Conservation (phyloP, 441 rosid species). For the Adansonia grandidieri region DNA sequence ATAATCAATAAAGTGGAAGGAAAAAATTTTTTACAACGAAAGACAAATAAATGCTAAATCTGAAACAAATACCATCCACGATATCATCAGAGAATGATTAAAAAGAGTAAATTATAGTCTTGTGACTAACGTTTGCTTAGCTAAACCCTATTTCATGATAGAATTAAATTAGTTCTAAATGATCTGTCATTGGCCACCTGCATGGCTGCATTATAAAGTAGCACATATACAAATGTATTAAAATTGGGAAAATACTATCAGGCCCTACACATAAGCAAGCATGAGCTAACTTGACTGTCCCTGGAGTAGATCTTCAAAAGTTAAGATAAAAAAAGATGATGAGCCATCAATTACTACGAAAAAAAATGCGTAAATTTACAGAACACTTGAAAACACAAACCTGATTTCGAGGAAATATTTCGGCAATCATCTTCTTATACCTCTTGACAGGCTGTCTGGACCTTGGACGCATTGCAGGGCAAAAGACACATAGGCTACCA, state of each 20-base stretch:
- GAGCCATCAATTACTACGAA: neutral
- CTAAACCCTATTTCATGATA: constrained; percentile 4
- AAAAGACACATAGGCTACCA: constrained; percentile 87
- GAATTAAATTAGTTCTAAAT: neutral
- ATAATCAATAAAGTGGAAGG: neutral
- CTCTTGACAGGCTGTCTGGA: constrained; percentile 98
- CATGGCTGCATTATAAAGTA: constrained; percentile 8
- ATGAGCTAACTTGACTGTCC: constrained; percentile 13
- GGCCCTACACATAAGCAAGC: neutral
- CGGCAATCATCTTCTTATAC: constrained; percentile 93
- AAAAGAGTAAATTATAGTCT: neutral
- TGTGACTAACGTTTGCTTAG: neutral
- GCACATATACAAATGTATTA: neutral
- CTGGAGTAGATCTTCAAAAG: neutral
- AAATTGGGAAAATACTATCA: neutral
- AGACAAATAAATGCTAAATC: constrained; percentile 4
- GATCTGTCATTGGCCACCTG: constrained; percentile 5
- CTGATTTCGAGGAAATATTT: constrained; percentile 84
- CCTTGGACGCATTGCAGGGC: constrained; percentile 87
- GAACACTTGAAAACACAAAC: constrained; percentile 41
- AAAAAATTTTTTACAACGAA: neutral
- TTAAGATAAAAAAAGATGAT: neutral
- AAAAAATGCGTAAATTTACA: neutral
- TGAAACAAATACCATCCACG: neutral
- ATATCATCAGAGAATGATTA: constrained; percentile 13